phyloP scores from a whole-genome alignment of 257 asterid species.

The Mentha longifolia region DNA sequence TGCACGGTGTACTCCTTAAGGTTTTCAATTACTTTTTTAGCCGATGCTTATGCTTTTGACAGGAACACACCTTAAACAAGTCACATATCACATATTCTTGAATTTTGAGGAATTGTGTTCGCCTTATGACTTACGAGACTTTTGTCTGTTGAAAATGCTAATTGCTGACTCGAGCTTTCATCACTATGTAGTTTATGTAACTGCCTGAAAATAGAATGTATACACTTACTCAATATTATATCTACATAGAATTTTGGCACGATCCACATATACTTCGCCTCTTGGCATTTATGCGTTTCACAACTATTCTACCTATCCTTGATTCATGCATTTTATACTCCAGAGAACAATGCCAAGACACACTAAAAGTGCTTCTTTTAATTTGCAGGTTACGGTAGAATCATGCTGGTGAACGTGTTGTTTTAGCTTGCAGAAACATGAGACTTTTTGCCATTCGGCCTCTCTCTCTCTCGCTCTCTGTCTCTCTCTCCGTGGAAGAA shows the following conservation, averaged over 20 bases:
- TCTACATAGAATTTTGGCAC: background rate
- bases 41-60: background rate
- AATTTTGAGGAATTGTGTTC: background rate
- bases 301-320: background rate
- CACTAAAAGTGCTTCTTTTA: background rate
- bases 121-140: background rate
- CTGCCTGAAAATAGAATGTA: too few species aligned
- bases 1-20: background rate
- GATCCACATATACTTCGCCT: background rate
- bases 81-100: background rate
- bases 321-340: background rate
- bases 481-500: conserved; percentile 12
- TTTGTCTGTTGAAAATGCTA: background rate
- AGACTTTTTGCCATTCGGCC: background rate
- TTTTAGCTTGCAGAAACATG: background rate
- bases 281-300: background rate
- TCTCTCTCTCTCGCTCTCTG: background rate
- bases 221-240: too few species aligned
- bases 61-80: background rate
- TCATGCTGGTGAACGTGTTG: conserved; percentile 1
- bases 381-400: background rate
- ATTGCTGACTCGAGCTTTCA: background rate
- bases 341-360: background rate
- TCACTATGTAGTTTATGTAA: too few species aligned
- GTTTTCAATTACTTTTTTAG: too few species aligned